Base-by-base conservation (phyloP, 1,284 basidiomycete genomes). In the Cutaneotrichosporon sp. region DNA sequence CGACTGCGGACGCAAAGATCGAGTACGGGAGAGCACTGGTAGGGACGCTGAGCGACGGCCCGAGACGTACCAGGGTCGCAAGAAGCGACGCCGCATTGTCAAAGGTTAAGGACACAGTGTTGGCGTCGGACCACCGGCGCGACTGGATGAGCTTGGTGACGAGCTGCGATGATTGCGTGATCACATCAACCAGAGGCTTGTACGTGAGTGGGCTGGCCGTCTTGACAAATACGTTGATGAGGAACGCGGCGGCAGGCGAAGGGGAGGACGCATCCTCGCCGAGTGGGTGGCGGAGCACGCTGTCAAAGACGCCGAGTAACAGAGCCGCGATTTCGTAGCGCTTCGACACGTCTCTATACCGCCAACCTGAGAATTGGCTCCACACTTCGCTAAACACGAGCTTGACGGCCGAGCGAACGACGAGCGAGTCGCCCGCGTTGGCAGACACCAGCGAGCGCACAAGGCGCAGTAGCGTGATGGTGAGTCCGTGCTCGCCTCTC, bases 331-430 rank as follows among this genome's bases (percentile, higher is more conserved):
- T 68, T 53, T 73, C 67, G 64, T 72, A 77, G 31, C 72, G 73
- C 57, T 68, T 67, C 3, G 71, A 67, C 2, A 73, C 62, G 49
- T 76, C 73, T 26, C 64, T 60, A 57, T 75, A 78, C 46, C 76
- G 58, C 78, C 78, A 80, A 0, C 70, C 73, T 1, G 68, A 70
- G 63, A 72, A 76, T 57, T 72, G 70, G 30, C 65, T 61, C 76
- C 76, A 80, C 13, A 78, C 64, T 36, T 77, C 71, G 36, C 56
- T 42, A 58, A 71, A 69, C 13, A 73, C 67, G 7, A 76, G 67
- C 30, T 74, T 73, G n/a, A 78, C 62, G 5, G 75, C 74, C 1
- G 75, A 67, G 7, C 69, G 67, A 6, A 79, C 56, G 26, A 75
- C 65, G 18, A 69, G 65, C 14, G 71, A 61, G 32, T 69, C 69